Conservation (phyloP, 495 filamentous ascomycete species). For the Aspergillus cristatus region DNA sequence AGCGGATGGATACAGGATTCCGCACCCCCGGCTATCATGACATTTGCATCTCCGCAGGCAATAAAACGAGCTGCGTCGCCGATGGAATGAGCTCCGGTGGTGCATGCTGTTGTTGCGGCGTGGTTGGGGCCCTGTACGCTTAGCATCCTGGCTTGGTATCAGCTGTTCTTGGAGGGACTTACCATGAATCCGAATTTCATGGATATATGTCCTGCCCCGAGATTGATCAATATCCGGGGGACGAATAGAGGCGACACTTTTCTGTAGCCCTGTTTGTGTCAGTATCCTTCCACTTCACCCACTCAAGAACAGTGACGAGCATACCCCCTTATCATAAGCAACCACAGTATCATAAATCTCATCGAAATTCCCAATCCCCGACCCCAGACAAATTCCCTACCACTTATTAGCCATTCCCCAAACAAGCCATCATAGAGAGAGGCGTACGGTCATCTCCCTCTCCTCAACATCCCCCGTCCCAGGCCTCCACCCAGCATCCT, state of each 20-base stretch:
- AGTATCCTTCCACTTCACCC: not conserved
- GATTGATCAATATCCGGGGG: slow-evolving; percentile 84
- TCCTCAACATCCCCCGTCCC: slow-evolving; percentile 47
- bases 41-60: slow-evolving; percentile 77
- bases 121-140: slow-evolving; percentile 75
- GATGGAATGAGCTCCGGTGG: slow-evolving; percentile 88
- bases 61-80: slow-evolving; percentile 91
- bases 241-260: slow-evolving; percentile 92
- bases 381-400: slow-evolving; percentile 84
- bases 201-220: slow-evolving; percentile 87
- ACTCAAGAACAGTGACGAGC: slow-evolving; percentile 18
- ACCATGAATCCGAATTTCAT: slow-evolving; percentile 85
- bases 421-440: not conserved
- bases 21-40: slow-evolving; percentile 90
- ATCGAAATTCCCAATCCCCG: slow-evolving; percentile 88
- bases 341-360: slow-evolving; percentile 79
- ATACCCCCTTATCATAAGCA: slow-evolving; percentile 63
- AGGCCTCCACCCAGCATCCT: slow-evolving; percentile 76
- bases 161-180: not conserved
- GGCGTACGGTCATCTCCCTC: slow-evolving; percentile 54
- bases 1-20: slow-evolving; percentile 96
- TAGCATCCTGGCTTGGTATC: not conserved
- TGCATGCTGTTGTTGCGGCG: slow-evolving; percentile 86
- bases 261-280: slow-evolving; percentile 58
- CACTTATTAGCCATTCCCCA: not conserved